Percentiles rank a stretch among this genome's conserved stretches.
phyloP scores from a whole-genome alignment of 371 early-diverging fungal species.

The Mucor circinelloides region DNA sequence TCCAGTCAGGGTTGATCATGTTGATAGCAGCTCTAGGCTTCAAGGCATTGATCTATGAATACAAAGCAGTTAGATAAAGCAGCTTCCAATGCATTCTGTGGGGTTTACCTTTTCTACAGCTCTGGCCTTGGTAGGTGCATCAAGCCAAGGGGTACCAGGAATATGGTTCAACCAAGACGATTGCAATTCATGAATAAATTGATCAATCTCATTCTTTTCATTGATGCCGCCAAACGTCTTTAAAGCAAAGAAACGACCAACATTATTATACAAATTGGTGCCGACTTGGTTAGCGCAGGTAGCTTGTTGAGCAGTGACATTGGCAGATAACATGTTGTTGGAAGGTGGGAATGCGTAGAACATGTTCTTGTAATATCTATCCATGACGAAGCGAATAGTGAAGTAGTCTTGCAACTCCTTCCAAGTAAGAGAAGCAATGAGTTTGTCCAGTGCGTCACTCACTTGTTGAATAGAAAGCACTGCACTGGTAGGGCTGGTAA shows the following conservation, averaged over 20 bases:
- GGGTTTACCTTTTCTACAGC: conserved; percentile 46
- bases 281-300: neutral
- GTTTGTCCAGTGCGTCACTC: neutral
- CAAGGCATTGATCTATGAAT: conserved; percentile 22
- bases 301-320: neutral
- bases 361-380: neutral
- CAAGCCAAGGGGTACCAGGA: conserved; percentile 51
- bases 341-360: neutral
- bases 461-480: neutral
- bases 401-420: neutral
- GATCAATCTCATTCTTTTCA: conserved; percentile 23
- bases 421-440: neutral
- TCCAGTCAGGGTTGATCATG: conserved; percentile 45
- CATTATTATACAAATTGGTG: neutral
- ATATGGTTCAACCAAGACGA: conserved; percentile 44
- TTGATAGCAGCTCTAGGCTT: conserved; percentile 48
- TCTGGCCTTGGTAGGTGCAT: conserved; percentile 41
- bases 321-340: neutral
- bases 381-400: neutral
- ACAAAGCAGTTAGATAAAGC: neutral
- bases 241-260: conserved; percentile 18
- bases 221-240: conserved; percentile 37
- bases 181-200: conserved; percentile 33
- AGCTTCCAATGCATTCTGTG: neutral
- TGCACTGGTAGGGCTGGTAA: neutral